These are phyloP conservation scores for Peronospora belbahrii DNA, from an alignment of 352 stramenopile genomes.

Conservation along the genomic window DNA sequence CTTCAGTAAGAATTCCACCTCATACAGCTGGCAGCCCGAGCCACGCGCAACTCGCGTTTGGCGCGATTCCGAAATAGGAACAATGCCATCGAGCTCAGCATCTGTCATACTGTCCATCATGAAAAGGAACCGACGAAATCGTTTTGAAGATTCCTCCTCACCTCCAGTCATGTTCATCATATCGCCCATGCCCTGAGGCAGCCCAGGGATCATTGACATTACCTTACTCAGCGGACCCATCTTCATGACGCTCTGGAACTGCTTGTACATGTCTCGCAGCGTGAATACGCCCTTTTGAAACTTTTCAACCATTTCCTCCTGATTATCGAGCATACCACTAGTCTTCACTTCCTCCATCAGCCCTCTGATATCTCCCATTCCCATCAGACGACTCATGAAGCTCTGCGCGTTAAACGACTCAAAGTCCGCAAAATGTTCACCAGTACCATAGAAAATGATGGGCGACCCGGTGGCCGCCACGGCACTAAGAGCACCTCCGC, in stretches of 20 bases:
- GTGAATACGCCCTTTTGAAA: conserved; percentile 96
- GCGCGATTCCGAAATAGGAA: conserved; percentile 54
- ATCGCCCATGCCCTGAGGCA: conserved; percentile 85
- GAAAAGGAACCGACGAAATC: conserved; percentile 96
- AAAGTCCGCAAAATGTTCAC: conserved; percentile 97
- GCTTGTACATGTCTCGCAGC: conserved; percentile 98
- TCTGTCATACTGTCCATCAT: conserved; percentile 99
- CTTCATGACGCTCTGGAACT: conserved; percentile 97
- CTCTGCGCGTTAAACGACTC: conserved; percentile 96
- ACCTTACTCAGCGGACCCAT: conserved; percentile 96
- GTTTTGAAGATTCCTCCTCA: conserved; percentile 88
- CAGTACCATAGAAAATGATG: conserved; percentile 98
- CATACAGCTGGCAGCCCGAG: conserved; percentile 80
- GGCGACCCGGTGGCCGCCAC: conserved; percentile 96
- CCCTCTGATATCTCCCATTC: conserved; percentile 95
- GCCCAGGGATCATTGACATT: conserved; percentile 98
- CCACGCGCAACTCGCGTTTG: conserved; percentile 88
- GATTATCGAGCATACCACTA: conserved; percentile 85
- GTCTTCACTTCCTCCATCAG: conserved; percentile 93
- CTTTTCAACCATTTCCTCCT: conserved; percentile 95
- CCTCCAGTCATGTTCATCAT: conserved; percentile 88
- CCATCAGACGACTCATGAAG: conserved; percentile 98
- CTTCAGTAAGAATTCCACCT: conserved; percentile 92
- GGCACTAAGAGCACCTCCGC: conserved; percentile 94
- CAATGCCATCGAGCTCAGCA: conserved; percentile 92